Evolutionary conservation across 768 basidiomycete species (phyloP), one percentile per base, ranked within the genome.

Genomic region (Postia placenta): DNA sequence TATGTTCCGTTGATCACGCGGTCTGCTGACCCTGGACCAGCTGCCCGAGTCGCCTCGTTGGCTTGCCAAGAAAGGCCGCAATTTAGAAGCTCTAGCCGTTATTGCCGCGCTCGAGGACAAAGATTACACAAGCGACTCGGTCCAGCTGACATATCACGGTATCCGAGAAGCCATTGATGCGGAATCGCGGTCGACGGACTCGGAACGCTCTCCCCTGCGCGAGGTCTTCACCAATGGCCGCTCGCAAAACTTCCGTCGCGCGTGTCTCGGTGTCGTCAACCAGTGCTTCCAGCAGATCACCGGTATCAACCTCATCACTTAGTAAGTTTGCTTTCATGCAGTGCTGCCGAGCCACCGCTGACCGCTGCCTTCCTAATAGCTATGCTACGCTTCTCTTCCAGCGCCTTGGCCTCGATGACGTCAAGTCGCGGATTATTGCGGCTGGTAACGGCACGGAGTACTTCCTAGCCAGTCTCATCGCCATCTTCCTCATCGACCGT

Each of bases 371-470:
- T 56, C 63, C 24, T n/a, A 20, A 36, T 17, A 65, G 69, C 38
- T 67, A 66, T 30, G 58, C 75, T 26, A 80, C 79, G 0, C 51
- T 80, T 5, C 62, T 80, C 5, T 80, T 80, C 51, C 76, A 80
- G 58, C 70, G 74, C 15, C 70, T 84, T n/a, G 81, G 80, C 17
- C 69, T 83, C 19, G 71, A 70, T 23, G 74, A 80, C 52, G 71
- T 74, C 26, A 77, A 79, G 41, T 79, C 80, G 1, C 74, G 80
- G 37, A 75, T 84, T 45, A 76, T 82, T 50, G 75, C 80, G 15
- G 80, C 83, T 41, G 80, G 78, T 47, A 85, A 84, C 54, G 81
- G 80, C 54, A 82, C 85, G 37, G 82, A 87, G 69, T 82, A 85
- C 55, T 80, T 81, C 56, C 71, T 85, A 48, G 82, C 83, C 47